A percentile compares a stretch with the other conserved stretches of the same genome.
Evolutionary conservation across 1,284 basidiomycete species (phyloP).

Genomic region (Apiotrichum siamense): DNA sequence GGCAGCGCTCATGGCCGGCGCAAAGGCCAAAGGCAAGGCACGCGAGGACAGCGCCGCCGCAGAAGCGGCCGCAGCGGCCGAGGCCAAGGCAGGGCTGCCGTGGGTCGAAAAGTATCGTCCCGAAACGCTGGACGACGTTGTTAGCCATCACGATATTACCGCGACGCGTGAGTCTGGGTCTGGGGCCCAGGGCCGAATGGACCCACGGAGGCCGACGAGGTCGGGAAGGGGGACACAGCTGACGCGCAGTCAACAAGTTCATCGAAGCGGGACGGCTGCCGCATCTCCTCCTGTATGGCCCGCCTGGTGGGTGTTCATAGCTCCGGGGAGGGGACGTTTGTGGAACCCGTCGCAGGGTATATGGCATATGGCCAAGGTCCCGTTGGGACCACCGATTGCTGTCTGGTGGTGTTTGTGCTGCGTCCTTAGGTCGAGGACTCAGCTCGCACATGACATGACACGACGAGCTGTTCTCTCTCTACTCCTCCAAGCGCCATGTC

Average conservation of each 20-base stretch:
- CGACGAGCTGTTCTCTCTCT: not conserved
- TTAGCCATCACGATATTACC: conserved; percentile 90
- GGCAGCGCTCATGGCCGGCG: conserved; percentile 39
- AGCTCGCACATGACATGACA: too few relatives aligned
- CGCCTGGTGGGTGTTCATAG: conserved; percentile 57
- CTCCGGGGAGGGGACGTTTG: too few relatives aligned
- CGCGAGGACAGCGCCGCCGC: conserved; percentile 14
- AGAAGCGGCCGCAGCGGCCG: conserved; percentile 11
- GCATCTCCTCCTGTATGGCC: conserved; percentile 94
- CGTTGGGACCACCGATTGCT: too few relatives aligned
- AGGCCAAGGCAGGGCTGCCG: conserved; percentile 42
- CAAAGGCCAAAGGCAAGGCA: conserved; percentile 40
- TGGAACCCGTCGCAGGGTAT: too few relatives aligned
- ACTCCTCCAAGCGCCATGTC: not conserved
- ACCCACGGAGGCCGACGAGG: not conserved
- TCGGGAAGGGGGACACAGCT: not conserved
- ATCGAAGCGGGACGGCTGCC: conserved; percentile 91
- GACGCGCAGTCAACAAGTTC: conserved; percentile 77
- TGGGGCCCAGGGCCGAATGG: not conserved
- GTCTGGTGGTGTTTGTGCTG: too few relatives aligned
- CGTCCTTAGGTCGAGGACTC: too few relatives aligned
- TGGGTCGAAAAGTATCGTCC: conserved; percentile 93
- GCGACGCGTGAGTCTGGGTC: conserved; percentile 63
- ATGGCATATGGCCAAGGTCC: too few relatives aligned
- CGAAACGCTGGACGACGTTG: conserved; percentile 79